Evolutionary conservation across 169 alveolate species (phyloP).

Genomic region (Plasmodium fragile): DNA sequence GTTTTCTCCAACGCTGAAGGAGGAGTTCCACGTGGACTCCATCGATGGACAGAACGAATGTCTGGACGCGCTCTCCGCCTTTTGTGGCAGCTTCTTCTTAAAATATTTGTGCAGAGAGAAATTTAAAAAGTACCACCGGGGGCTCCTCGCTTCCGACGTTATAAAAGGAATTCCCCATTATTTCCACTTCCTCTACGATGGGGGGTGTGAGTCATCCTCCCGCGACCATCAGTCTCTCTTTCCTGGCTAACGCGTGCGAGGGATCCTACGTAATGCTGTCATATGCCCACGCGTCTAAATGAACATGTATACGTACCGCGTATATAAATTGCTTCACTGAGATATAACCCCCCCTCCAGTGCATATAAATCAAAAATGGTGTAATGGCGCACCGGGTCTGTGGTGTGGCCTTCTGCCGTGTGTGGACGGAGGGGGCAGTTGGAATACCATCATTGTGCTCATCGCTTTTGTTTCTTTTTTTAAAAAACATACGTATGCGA

Average conservation of each 20-base stretch:
- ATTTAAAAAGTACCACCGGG: conserved; percentile 66
- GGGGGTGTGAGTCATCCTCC: background rate
- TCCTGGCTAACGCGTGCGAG: background rate
- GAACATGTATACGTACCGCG: background rate
- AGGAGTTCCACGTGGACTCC: conserved; percentile 86
- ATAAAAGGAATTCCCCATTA: conserved; percentile 73
- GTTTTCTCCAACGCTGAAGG: conserved; percentile 89
- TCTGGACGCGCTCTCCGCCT: conserved; percentile 67
- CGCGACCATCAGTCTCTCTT: background rate
- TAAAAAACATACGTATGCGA: background rate
- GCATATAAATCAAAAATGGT: background rate
- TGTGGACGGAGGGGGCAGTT: background rate
- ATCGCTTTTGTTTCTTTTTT: background rate
- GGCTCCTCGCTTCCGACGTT: conserved; percentile 79
- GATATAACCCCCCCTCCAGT: background rate
- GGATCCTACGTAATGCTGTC: background rate
- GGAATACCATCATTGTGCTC: background rate
- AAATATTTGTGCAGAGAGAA: conserved; percentile 74
- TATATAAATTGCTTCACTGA: background rate
- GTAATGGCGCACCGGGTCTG: background rate
- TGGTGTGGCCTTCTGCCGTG: background rate
- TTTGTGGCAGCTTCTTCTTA: conserved; percentile 73
- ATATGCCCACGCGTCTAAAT: background rate
- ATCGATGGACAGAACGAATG: conserved; percentile 78
- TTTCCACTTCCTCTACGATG: conserved; percentile 45